Base-by-base conservation (phyloP, 148 eudicot genomes). In the Chenopodium quinoa region DNA sequence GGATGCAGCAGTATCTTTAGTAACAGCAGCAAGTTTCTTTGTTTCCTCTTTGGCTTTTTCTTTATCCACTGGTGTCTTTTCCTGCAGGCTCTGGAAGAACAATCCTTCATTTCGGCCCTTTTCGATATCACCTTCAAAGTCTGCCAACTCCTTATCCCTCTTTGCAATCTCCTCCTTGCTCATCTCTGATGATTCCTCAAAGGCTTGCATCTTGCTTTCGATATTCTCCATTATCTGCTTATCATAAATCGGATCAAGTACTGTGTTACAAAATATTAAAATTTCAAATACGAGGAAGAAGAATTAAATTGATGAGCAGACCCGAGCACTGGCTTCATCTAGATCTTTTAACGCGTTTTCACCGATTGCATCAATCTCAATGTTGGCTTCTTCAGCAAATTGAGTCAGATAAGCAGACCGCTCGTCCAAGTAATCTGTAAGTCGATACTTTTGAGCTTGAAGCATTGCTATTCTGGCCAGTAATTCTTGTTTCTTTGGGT, bases 381-480 rank as follows among this genome's bases (percentile, higher is more conserved):
- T 88, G 73, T 81, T 90, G 87, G 99, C 96, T 80, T 95, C 94
- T 79, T 93, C 97, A 0, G 93, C 99, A 79, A 93, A 95, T 78
- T 91, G 89, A 19, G 94, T 92, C 4, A 93, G 81, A 78, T 87
- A 93, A 47, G 80, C 87, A 1, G 98, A 90, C 37, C 92, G 80
- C 77, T 95, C 97, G 62, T 93, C 97, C 82, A 95, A 83, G 87
- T 88, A 93, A 80, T 92, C 97, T 0, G 97, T 90, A 50, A 95
- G 92, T n/a, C 94, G 91, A 27, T 89, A 88, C 85, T 95, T 93
- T 37, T 92, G 88, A 2, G 97, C 58, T 83, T 95, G 93, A 78
- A 95, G 90, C 99, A 90, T 91, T 20, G 90, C 97, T 62, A 95
- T 92, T 78, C 81, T 86, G 60, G 91, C 97, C 11, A 95, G 89